Percentiles rank a stretch among this genome's conserved stretches.
phyloP scores from a whole-genome alignment of 1,284 basidiomycete genomes.

The Amylostereum chailletii region DNA sequence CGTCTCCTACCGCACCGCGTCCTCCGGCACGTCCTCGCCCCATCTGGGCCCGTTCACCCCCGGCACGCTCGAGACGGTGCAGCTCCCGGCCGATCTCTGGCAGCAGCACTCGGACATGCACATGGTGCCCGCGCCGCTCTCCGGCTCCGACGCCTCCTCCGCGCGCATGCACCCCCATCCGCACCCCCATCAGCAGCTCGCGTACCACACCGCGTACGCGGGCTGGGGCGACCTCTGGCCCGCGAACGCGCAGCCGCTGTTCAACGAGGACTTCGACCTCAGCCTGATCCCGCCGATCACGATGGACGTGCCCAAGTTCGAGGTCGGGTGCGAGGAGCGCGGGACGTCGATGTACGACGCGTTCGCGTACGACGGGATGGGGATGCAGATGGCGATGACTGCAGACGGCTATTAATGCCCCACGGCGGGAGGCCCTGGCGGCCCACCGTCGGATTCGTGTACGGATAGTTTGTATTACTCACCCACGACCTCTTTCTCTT shows the following conservation, averaged over 20 bases:
- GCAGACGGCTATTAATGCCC: too few relatives aligned
- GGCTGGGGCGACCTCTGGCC: conserved; percentile 27
- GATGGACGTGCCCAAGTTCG: conserved; percentile 26
- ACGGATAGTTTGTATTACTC: too few relatives aligned
- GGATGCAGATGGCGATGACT: too few relatives aligned
- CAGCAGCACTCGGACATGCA: conserved; percentile 11
- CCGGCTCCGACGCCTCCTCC: conserved; percentile 10
- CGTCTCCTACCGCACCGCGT: conserved; percentile 27
- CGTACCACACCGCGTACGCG: conserved; percentile 22
- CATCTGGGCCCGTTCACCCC: conserved; percentile 12
- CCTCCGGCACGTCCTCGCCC: conserved; percentile 27
- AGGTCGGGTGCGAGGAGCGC: not conserved
- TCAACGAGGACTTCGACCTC: conserved; percentile 39
- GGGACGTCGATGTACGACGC: too few relatives aligned
- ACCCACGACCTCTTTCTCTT: too few relatives aligned
- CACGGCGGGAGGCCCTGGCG: too few relatives aligned
- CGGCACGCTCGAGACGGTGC: conserved; percentile 9
- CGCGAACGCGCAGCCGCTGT: conserved; percentile 23
- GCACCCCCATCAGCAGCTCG: conserved; percentile 15
- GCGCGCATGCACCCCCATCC: conserved; percentile 3
- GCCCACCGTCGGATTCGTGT: too few relatives aligned
- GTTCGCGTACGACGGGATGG: too few relatives aligned
- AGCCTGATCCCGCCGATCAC: conserved; percentile 37
- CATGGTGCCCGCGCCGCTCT: not conserved
- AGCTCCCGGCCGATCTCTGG: conserved; percentile 12